Evolutionary conservation across 495 filamentous ascomycete species (phyloP).

Genomic region (Penicillium waksmanii): DNA sequence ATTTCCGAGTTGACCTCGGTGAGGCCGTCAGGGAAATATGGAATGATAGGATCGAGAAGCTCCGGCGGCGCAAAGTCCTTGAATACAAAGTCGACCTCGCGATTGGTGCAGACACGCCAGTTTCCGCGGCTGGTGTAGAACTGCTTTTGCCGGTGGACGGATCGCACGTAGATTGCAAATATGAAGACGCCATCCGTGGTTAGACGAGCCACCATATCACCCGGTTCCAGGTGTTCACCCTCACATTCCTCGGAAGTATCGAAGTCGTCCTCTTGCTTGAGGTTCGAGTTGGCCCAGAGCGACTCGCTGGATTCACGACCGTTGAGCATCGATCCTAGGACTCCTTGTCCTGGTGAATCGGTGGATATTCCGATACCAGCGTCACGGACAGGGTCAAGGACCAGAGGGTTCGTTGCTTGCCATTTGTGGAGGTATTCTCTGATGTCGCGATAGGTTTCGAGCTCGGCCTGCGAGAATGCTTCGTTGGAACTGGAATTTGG

Average conservation of each 20-base stretch:
- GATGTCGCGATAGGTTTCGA: constrained; percentile 46
- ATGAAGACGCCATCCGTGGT: constrained; percentile 45
- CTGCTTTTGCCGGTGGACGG: constrained; percentile 63
- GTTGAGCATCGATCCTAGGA: constrained; percentile 43
- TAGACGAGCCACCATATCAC: constrained; percentile 72
- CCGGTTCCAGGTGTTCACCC: constrained; percentile 59
- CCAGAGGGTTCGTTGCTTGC: constrained; percentile 42
- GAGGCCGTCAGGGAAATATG: constrained; percentile 60
- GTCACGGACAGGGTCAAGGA: constrained; percentile 40
- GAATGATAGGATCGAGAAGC: constrained; percentile 60
- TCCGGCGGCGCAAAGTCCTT: constrained; percentile 62
- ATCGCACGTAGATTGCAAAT: constrained; percentile 72
- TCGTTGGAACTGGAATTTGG: constrained; percentile 24
- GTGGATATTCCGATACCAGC: constrained; percentile 21
- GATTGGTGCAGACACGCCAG: constrained; percentile 62
- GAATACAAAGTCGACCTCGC: constrained; percentile 61
- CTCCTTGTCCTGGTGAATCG: constrained; percentile 16
- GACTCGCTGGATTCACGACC: constrained; percentile 40
- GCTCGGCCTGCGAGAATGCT: constrained; percentile 37
- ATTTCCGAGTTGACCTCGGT: constrained; percentile 45
- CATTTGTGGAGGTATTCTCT: constrained; percentile 58
- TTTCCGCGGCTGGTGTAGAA: constrained; percentile 74
- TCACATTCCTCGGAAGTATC: constrained; percentile 40
- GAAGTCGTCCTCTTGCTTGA: constrained; percentile 33
- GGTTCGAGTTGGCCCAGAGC: constrained; percentile 30